phyloP scores from a whole-genome alignment of 805 yeast species.

The Saccharomyces kudriavzevii region DNA sequence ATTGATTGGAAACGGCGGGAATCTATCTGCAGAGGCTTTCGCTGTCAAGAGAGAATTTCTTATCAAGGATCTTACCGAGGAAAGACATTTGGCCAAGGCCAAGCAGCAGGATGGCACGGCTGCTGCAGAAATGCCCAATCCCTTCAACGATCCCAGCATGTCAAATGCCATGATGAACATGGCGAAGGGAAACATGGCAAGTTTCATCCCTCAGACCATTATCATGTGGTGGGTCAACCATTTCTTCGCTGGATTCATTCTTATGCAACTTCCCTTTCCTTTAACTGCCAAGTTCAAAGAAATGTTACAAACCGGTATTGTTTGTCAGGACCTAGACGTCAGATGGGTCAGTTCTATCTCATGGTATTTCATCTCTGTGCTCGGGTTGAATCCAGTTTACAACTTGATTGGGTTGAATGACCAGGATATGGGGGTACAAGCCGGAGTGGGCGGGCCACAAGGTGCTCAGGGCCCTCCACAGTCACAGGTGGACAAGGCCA shows the following conservation, averaged over 20 bases:
- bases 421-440: constrained; percentile 15
- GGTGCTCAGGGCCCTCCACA: constrained; percentile 42
- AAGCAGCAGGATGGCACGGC: constrained; percentile 29
- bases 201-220: constrained; percentile 82
- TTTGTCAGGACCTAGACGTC: constrained; percentile 77
- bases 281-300: constrained; percentile 81
- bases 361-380: constrained; percentile 85
- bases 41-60: constrained; percentile 42
- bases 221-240: constrained; percentile 95
- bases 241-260: constrained; percentile 84
- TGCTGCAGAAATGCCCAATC: constrained; percentile 38
- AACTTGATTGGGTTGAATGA: constrained; percentile 45
- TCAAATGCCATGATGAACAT: constrained; percentile 67
- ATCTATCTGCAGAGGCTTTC: constrained; percentile 48
- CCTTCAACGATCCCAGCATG: constrained; percentile 61
- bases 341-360: constrained; percentile 90
- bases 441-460: constrained; percentile 14
- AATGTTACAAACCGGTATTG: constrained; percentile 84
- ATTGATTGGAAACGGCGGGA: constrained; percentile 47
- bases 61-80: constrained; percentile 41
- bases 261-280: constrained; percentile 87
- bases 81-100: constrained; percentile 46
- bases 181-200: constrained; percentile 75
- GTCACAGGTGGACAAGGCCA: constrained; percentile 54
- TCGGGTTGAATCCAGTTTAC: constrained; percentile 77